A percentile compares a stretch with the other conserved stretches of the same genome.
Evolutionary conservation across 148 eudicot species (phyloP).

Genomic region (Amaranthus hypochondriacus): DNA sequence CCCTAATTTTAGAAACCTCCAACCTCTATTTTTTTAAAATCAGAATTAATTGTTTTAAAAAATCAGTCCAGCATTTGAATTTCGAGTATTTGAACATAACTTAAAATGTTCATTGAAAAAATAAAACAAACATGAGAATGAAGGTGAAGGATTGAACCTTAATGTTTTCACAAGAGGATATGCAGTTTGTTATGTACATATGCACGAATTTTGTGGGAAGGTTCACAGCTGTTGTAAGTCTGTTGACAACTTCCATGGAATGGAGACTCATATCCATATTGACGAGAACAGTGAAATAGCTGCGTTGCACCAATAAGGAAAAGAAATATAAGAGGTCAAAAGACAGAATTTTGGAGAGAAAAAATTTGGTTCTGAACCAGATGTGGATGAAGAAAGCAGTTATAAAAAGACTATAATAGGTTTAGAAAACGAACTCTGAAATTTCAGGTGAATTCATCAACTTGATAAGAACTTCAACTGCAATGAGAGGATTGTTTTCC

Average conservation of each 20-base stretch:
- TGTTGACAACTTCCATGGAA: constrained; percentile 98
- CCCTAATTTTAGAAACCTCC: too few species aligned
- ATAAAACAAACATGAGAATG: constrained; percentile 2
- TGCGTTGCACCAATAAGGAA: constrained; percentile 28
- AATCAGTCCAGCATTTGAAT: too few species aligned
- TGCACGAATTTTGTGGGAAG: constrained; percentile 93
- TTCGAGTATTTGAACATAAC: too few species aligned
- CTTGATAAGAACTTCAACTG: constrained; percentile 93
- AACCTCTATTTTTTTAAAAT: too few species aligned
- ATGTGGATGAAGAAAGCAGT: not conserved
- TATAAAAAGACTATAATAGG: not conserved
- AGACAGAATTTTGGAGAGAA: not conserved
- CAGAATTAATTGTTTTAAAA: too few species aligned
- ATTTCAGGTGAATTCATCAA: constrained; percentile 89
- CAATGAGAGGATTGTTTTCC: constrained; percentile 93
- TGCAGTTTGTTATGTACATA: constrained; percentile 93
- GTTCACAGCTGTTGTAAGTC: constrained; percentile 89
- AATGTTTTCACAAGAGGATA: constrained; percentile 88
- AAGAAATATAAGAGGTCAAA: not conserved
- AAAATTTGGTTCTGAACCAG: not conserved
- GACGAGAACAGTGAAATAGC: constrained; percentile 84
- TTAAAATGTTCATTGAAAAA: not conserved
- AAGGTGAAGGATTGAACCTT: constrained; percentile 43
- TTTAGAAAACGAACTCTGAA: constrained; percentile 49
- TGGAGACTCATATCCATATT: constrained; percentile 99